These are phyloP conservation scores for Blyttiomyces sp. DNA, from an alignment of 371 early-diverging fungal species.

Conservation along the genomic window DNA sequence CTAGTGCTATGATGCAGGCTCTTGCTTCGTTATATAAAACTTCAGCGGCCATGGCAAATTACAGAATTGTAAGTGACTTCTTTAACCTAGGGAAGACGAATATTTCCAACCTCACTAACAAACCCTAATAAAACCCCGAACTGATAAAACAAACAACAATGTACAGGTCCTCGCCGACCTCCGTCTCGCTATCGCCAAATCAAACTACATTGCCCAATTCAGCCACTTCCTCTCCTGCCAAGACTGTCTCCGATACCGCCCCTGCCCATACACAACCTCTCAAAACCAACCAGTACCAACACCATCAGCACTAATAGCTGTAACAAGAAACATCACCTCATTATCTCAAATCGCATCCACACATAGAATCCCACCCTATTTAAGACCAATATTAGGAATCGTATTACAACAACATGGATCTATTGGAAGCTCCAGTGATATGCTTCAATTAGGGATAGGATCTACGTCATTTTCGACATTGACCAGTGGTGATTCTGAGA, in stretches of 20 bases:
- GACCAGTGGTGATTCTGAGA: no score
- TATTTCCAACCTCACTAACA: no score
- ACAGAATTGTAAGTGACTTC: constrained; percentile 23
- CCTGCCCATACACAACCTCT: constrained; percentile 1
- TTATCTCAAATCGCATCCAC: no score
- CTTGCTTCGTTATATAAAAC: constrained; percentile 22
- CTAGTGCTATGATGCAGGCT: constrained; percentile 13
- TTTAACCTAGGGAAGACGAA: not conserved
- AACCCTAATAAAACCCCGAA: not conserved
- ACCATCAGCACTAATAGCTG: no score
- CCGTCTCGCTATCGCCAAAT: constrained; percentile 25
- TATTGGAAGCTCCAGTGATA: no score
- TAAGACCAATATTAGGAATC: no score
- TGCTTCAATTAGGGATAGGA: no score
- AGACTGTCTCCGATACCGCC: constrained; percentile 5
- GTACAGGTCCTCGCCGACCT: constrained; percentile 24
- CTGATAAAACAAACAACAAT: not conserved
- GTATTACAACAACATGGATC: no score
- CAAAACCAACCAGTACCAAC: no score
- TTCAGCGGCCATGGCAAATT: constrained; percentile 18
- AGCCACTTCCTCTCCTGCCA: constrained; percentile 17
- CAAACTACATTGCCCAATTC: constrained; percentile 19
- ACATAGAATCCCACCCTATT: no score
- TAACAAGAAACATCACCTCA: no score
- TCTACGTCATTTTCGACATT: no score